Base-by-base conservation (phyloP, 1,284 basidiomycete genomes). In the Pholiota adiposa region DNA sequence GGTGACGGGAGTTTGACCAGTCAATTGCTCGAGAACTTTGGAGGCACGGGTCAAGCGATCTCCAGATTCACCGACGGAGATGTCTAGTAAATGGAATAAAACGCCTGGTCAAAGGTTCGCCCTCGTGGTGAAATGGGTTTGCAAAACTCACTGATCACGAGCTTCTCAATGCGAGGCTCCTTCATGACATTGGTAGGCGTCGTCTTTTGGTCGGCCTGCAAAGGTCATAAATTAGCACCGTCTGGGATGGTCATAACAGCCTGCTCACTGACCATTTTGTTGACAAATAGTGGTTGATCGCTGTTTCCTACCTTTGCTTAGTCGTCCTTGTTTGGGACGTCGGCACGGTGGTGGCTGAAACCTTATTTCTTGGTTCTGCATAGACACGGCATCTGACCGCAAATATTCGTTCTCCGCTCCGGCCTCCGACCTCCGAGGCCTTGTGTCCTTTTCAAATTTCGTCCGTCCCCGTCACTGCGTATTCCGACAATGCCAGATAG, bases 11-110 rank as follows among this genome's bases (percentile, higher is more conserved):
- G 97, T 96, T 86, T 99, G 97, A 74, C 97, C 97, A 70, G 97
- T 99, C 66, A 99, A 91, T 83, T 99, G 97, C 83, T 99, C 97
- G 73, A 99, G 86, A 69, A 99, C 97, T 84, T 99, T 99, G 78
- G 97, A 96, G 63, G 97, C 97, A 83, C 97, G 93, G 69, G 97
- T 99, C 71, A 99, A 86, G 79, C 97, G 89, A 89, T 99, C 97
- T 83, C 97, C 97, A 71, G 96, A 98, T 86, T 98, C 97, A 77
- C 97, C 97, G 72, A 99, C 97, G 72, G 96, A 98, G 82, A 99
- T 99, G 90, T 99, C 95, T 97, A 54, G 16, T 66, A 36, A 46
- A 60, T 12, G 48, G 49, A 4, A 33, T 46, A 49, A 40, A 49
- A 29, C 19, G 46, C 36, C 19, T 6, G 41, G 53, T 38, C 51